phyloP scores from a whole-genome alignment of 805 yeast species.

The Wickerhamiella dianesei region DNA sequence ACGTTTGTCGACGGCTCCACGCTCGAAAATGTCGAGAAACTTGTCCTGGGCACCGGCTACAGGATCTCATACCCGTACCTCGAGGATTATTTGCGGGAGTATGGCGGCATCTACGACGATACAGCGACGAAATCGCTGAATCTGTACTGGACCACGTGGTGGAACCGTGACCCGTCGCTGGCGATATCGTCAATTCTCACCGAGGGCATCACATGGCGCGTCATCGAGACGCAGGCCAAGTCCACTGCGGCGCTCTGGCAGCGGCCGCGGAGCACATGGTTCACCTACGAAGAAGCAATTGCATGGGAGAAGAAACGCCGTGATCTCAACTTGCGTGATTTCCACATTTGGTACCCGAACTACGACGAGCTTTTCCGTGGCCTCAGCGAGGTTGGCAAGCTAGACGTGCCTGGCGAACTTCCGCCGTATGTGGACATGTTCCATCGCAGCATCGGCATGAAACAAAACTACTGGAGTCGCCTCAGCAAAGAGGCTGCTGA shows the following conservation, averaged over 20 bases:
- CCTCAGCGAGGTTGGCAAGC: constrained; percentile 5
- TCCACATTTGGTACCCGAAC: constrained; percentile 13
- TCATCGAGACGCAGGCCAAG: constrained; percentile 11
- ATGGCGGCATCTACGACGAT: constrained; percentile 6
- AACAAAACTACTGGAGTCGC: constrained; percentile 3
- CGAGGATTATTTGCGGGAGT: constrained; percentile 6
- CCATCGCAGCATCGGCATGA: constrained; percentile 3
- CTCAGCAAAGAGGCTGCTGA: neutral
- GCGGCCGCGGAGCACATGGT: constrained; percentile 3
- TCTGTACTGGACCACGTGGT: constrained; percentile 15
- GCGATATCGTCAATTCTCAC: constrained; percentile 9
- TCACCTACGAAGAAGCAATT: constrained; percentile 4
- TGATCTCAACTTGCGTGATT: constrained; percentile 1
- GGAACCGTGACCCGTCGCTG: constrained; percentile 12
- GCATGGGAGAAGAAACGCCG: constrained; percentile 11
- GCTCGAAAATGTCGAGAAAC: constrained; percentile 7
- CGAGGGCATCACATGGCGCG: constrained; percentile 13
- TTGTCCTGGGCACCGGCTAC: constrained; percentile 16
- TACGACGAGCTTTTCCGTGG: constrained; percentile 10
- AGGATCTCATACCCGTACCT: constrained; percentile 11
- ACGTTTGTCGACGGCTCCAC: constrained; percentile 5
- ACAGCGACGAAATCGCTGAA: constrained; percentile 9
- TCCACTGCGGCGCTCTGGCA: constrained; percentile 12
- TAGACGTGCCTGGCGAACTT: constrained; percentile 1
- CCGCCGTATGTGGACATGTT: constrained; percentile 1